A percentile compares a stretch with the other conserved stretches of the same genome.
Evolutionary conservation across 352 stramenopile species (phyloP).

Genomic region (Phytophthora crassamura): DNA sequence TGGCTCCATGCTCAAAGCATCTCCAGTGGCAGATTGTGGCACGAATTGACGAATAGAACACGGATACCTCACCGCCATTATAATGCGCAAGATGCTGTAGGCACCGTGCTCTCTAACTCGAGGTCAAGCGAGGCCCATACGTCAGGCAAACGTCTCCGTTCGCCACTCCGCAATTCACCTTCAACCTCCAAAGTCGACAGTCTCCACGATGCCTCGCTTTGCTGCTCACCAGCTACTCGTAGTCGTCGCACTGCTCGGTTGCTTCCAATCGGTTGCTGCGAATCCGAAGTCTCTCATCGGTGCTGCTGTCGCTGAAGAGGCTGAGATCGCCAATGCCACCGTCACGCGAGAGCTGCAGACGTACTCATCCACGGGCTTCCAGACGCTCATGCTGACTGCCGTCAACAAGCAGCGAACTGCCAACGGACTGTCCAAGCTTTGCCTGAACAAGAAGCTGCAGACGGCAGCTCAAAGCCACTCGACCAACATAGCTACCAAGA

Average conservation of each 20-base stretch:
- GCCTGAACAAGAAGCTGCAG: conserved; percentile 39
- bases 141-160: background rate
- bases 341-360: conserved; percentile 26
- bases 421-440: conserved; percentile 34
- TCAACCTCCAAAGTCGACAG: background rate
- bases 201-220: background rate
- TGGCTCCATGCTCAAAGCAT: background rate
- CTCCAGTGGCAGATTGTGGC: background rate
- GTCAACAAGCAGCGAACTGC: conserved; percentile 51
- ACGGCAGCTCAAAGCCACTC: conserved; percentile 20
- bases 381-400: conserved; percentile 41
- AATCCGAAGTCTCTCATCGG: conserved; percentile 1
- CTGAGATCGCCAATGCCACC: conserved; percentile 3
- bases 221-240: conserved; percentile 1
- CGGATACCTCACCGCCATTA: conserved; percentile 1
- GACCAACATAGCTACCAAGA: conserved; percentile 38
- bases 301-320: conserved; percentile 9
- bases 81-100: background rate
- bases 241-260: conserved; percentile 6
- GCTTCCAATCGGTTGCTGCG: background rate
- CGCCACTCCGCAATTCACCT: conserved; percentile 23
- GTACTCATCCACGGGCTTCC: conserved; percentile 34
- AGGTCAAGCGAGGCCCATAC: conserved; percentile 4
- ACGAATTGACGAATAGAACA: conserved; percentile 13
- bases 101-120: conserved; percentile 6